Evolutionary conservation across 192 early-diverging fungal genomes (phyloP).

Genomic region (Jimgerdemannia flammicorona): DNA sequence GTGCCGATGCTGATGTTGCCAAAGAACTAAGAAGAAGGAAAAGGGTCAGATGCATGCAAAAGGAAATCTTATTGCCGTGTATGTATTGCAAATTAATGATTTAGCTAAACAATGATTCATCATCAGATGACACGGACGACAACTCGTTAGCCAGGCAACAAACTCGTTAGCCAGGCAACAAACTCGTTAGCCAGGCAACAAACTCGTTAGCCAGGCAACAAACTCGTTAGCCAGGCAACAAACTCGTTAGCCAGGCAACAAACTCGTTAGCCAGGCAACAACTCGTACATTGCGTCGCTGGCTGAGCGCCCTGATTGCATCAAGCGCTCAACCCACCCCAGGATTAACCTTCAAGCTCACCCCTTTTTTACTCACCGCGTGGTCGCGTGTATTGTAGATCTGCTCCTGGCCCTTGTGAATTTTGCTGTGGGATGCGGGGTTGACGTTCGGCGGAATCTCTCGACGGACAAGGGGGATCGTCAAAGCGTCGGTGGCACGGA

Average conservation of each 20-base stretch:
- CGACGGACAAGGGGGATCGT: background rate
- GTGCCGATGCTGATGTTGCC: background rate
- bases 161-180: no score
- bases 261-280: no score
- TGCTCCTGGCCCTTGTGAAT: background rate
- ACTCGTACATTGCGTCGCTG: no score
- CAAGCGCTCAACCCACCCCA: no score
- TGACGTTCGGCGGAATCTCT: background rate
- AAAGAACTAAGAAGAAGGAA: background rate
- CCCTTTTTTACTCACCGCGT: background rate
- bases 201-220: background rate
- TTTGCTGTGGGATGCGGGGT: background rate
- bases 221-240: no score
- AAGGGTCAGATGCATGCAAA: background rate
- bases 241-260: no score
- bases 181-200: no score
- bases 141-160: background rate
- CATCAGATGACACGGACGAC: background rate
- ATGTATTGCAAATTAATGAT: background rate
- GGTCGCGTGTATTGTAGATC: background rate
- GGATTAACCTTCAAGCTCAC: no score
- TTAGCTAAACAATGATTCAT: background rate
- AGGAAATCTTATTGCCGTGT: no score
- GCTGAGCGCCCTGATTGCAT: no score
- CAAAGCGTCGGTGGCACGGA: background rate